These are phyloP conservation scores for Effrenium voratum DNA, from an alignment of 73 alveolate genomes.

Conservation along the genomic window DNA sequence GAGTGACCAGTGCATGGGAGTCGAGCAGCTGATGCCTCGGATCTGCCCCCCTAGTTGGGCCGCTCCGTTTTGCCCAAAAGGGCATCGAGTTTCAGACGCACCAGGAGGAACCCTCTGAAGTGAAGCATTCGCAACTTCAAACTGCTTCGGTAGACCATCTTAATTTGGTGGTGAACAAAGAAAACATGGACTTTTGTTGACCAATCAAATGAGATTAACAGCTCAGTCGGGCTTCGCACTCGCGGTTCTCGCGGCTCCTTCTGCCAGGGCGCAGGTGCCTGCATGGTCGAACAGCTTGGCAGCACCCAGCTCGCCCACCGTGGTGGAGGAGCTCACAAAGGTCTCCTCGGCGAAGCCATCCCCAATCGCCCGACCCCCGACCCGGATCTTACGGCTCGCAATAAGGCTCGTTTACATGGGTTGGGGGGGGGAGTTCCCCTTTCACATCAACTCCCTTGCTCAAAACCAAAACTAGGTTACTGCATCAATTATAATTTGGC, in stretches of 20 bases:
- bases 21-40: constrained; percentile 71
- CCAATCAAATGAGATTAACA: not conserved
- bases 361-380: too few species aligned
- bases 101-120: not conserved
- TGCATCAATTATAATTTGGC: too few species aligned
- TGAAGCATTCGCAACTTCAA: not conserved
- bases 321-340: constrained; percentile 46
- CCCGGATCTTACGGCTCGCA: too few species aligned
- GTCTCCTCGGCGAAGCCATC: constrained; percentile 4
- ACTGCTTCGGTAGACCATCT: not conserved
- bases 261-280: too few species aligned
- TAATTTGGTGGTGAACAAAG: not conserved
- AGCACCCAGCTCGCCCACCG: constrained; percentile 76
- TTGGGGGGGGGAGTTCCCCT: too few species aligned
- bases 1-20: constrained; percentile 57
- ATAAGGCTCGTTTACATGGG: too few species aligned
- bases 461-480: too few species aligned
- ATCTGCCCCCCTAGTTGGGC: not conserved
- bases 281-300: constrained; percentile 64
- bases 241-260: too few species aligned
- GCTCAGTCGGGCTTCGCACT: not conserved
- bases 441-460: too few species aligned
- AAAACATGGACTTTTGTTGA: not conserved
- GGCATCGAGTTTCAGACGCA: not conserved
- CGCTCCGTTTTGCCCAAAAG: not conserved